Percentiles rank a stretch among this genome's conserved stretches.
These are phyloP conservation scores for Ascochyta clinopodiicola DNA, from an alignment of 2,329 filamentous ascomycete genomes.

Conservation along the genomic window DNA sequence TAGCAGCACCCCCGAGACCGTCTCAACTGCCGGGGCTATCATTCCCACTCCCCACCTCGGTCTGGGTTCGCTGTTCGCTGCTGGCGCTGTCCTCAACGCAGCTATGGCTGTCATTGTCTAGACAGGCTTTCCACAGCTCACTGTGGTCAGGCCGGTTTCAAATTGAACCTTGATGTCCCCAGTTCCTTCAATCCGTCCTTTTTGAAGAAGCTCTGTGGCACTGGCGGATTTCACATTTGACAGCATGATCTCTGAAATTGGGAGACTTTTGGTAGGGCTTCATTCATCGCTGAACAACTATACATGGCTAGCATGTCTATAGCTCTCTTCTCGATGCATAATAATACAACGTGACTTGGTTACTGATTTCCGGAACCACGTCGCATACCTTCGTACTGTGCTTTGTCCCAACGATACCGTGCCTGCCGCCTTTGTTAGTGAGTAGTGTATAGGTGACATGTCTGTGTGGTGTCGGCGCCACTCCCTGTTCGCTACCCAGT, in stretches of 20 bases:
- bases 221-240: constrained; percentile 10
- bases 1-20: constrained; percentile 10
- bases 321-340: constrained; percentile 22
- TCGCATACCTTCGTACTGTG: neutral
- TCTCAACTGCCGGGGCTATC: constrained; percentile 26
- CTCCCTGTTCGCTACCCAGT: neutral
- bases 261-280: constrained; percentile 12
- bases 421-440: neutral
- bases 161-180: neutral
- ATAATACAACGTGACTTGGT: constrained; percentile 24
- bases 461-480: neutral
- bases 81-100: constrained; percentile 25
- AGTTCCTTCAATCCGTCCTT: neutral
- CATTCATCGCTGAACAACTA: constrained; percentile 20
- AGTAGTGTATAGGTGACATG: neutral
- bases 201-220: neutral
- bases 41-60: constrained; percentile 27
- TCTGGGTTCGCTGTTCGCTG: constrained; percentile 31
- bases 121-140: constrained; percentile 3
- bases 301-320: constrained; percentile 20
- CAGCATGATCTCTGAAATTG: constrained; percentile 18
- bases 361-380: neutral
- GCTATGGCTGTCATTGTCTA: constrained; percentile 30
- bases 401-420: neutral
- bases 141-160: constrained; percentile 1